A percentile compares a stretch with the other conserved stretches of the same genome.
Conservation (phyloP, 306 rosid genomes). For the Styphnolobium japonicum region DNA sequence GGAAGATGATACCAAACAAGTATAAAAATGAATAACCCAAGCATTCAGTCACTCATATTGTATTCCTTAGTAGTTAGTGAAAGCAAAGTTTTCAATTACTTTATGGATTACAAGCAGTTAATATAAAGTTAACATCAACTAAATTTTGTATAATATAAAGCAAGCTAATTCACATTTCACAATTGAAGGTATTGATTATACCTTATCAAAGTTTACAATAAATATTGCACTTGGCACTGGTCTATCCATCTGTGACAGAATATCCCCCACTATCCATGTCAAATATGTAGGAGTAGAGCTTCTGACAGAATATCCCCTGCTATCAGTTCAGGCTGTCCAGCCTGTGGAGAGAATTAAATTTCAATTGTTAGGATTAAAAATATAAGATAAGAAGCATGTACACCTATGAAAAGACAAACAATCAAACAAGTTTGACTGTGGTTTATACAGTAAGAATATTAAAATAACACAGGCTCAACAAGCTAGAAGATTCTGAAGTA, state of each 20-base stretch:
- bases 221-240: constrained; percentile 76
- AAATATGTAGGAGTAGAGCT: constrained; percentile 74
- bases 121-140: constrained; percentile 13
- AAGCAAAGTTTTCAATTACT: background rate
- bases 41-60: background rate
- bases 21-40: constrained; percentile 17
- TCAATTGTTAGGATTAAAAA: constrained; percentile 2
- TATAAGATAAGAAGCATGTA: background rate
- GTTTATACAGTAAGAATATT: background rate
- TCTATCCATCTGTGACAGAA: constrained; percentile 53
- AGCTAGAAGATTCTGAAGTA: background rate
- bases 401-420: background rate
- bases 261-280: constrained; percentile 48
- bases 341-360: constrained; percentile 40
- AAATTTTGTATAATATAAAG: constrained; percentile 1
- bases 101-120: background rate
- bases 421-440: background rate
- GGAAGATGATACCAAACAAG: constrained; percentile 12
- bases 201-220: constrained; percentile 93
- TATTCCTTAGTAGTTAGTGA: background rate
- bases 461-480: background rate
- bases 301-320: constrained; percentile 83
- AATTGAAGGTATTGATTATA: constrained; percentile 30
- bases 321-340: constrained; percentile 87
- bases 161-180: constrained; percentile 2